Evolutionary conservation across 2,329 filamentous ascomycete species (phyloP), one percentile per base, ranked within the genome.

Genomic region (Neobulgaria alba): DNA sequence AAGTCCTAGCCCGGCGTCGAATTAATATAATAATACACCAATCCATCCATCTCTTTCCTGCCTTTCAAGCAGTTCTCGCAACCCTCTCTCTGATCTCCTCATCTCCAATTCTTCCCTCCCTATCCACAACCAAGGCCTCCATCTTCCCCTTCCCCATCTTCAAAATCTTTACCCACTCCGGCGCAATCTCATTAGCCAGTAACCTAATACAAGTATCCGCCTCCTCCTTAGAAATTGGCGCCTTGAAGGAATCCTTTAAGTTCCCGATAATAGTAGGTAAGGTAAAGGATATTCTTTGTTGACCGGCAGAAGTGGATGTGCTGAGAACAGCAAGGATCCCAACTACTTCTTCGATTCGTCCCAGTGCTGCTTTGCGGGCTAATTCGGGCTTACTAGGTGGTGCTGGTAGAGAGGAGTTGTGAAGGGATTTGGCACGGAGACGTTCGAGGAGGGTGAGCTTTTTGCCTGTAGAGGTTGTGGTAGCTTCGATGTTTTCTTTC

Each of bases 361-460:
- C 76, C 17, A 85, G 66, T 0, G 83, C 83, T 3, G 77, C 73
- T 10, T 69, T 72, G 10, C 80, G 78, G 47, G 73, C 66, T 3
- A 84, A 63, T 51, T 79, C 70, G 14, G 67, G 71, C 16, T 71
- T 67, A 0, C 72, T 65, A 0, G 72, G 67, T 0, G 70, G 72
- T 1, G 60, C 51, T 43, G 67, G 42, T 44, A 63, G 38, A 46
- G 64, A 50, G 46, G 65, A 55, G 58, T 73, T 58, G 58, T 73
- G 67, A 50, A 71, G 61, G 51, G 84, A 75, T 65, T 90, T 90
- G 40, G 73, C 69, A 48, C 82, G 79, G 48, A 93, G 75, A 36
- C 84, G 80, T 59, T 89, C 84, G 42, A 92, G 69, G 17, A 93
- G 74, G 39, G 75, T 77, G 66, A 82, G 78, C 37, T 63, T 79